Percentiles rank a stretch among this genome's conserved stretches.
Conservation (phyloP, 768 basidiomycete genomes). For the Cubamyces sp. region DNA sequence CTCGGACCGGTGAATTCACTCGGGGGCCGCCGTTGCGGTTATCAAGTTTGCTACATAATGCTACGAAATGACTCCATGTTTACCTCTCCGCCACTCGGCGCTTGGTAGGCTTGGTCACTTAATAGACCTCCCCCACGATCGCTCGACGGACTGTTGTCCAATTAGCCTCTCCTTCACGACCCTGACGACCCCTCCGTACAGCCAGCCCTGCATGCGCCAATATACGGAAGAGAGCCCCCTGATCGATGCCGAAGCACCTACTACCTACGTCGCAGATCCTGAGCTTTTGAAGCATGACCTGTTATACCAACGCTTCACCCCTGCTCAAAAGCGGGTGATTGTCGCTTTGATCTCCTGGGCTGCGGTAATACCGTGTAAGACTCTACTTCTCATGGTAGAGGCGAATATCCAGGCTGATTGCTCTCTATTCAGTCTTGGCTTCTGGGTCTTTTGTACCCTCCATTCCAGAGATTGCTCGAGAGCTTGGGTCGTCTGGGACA, state of each 20-base stretch:
- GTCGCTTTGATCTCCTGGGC: slow-evolving; percentile 60
- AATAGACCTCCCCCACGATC: neutral
- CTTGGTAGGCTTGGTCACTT: neutral
- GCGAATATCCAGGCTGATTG: neutral
- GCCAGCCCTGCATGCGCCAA: neutral
- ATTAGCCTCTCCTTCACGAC: neutral
- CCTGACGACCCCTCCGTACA: neutral
- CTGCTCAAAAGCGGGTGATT: slow-evolving; percentile 54
- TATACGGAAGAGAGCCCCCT: slow-evolving; percentile 22
- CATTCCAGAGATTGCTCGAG: slow-evolving; percentile 71
- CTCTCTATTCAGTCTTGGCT: slow-evolving; percentile 57
- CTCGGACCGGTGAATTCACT: neutral
- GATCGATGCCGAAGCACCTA: neutral
- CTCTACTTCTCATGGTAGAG: neutral
- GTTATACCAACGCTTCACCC: slow-evolving; percentile 64
- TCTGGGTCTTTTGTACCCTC: slow-evolving; percentile 72
- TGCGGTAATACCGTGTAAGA: slow-evolving; percentile 66
- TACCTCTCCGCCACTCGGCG: neutral
- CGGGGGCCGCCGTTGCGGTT: neutral
- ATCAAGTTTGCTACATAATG: neutral
- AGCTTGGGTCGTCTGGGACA: slow-evolving; percentile 58
- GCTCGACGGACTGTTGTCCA: neutral
- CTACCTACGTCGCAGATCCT: slow-evolving; percentile 1
- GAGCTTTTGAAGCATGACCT: slow-evolving; percentile 32
- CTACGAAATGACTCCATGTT: slow-evolving; percentile 1